Evolutionary conservation across 2,329 filamentous ascomycete species (phyloP), one percentile per base, ranked within the genome.

Genomic region (Ceratocystis lukuohia): DNA sequence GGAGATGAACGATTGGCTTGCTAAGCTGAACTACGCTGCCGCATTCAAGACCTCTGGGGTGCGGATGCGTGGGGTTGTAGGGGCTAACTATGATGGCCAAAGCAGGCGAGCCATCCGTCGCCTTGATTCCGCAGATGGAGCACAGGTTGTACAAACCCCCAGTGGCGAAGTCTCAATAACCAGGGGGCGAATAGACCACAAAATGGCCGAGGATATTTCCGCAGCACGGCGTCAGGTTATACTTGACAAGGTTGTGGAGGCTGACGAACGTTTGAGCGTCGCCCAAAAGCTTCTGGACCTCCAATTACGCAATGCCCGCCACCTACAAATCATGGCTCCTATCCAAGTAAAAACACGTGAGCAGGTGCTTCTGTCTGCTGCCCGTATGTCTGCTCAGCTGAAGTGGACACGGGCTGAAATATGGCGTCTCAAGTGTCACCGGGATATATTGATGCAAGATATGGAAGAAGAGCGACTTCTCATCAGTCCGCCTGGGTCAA

Each of bases 1-100:
- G 1, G 94, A 99, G 71, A 86, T 96, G 82, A 96, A 96, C 72
- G 94, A 99, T 73, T 99, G 94, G 94, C 79, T 99, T 33, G 89
- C 89, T 6, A 94, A 96, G 72, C 82, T 99, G 68, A 99, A 99
- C 74, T 97, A 97, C 73, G 93, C 93, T 44, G 92, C 94, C 7
- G 90, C 94, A 0, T 97, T 97, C 75, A 84, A 91, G 70, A 96
- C 91, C 0, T 90, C 92, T 5, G 92, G 93, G 12, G 91, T 97
- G 5, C 84, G 91, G 56, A 95, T 96, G 80, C 84, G 93, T 71
- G 92, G 91, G 25, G 87, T 96, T 66, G 82, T 94, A 64, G 91
- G 89, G 12, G 88, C 88, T 5, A 86, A 88, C 70, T 94, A 96
- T 71, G 91, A 96, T 72, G 90, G 89, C 1, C 91, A 96, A 73